Percentiles rank a stretch among this genome's conserved stretches.
These are phyloP conservation scores for Sporothrix phasma DNA, from an alignment of 2,329 filamentous ascomycete genomes.

Conservation along the genomic window DNA sequence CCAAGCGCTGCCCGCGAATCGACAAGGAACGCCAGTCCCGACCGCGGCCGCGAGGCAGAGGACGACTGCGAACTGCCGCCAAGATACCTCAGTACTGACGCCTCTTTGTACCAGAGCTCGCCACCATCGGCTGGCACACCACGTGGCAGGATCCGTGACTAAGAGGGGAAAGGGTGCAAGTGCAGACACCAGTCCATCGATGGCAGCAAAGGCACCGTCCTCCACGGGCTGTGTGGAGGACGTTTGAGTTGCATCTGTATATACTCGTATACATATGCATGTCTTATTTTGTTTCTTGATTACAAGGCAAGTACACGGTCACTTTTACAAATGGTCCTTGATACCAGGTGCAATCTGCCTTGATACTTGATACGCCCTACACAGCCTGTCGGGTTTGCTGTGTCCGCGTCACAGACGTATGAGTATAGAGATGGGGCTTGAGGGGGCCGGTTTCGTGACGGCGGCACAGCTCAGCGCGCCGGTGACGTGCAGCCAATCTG, in stretches of 20 bases:
- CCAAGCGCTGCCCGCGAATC: background rate
- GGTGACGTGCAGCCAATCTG: conserved; percentile 15
- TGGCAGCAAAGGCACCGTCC: too few species aligned
- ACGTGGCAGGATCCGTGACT: background rate
- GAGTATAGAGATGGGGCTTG: conserved; percentile 13
- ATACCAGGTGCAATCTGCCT: conserved; percentile 31
- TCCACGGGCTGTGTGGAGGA: too few species aligned
- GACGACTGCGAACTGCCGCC: background rate
- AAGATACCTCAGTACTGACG: background rate
- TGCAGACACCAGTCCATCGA: too few species aligned
- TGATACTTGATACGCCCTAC: conserved; percentile 30
- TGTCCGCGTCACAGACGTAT: conserved; percentile 19
- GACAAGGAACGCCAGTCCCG: background rate
- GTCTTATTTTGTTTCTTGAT: too few species aligned
- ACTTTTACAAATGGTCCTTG: too few species aligned
- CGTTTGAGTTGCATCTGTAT: too few species aligned
- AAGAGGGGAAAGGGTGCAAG: background rate
- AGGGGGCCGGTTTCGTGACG: conserved; percentile 10
- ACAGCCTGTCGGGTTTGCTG: conserved; percentile 27
- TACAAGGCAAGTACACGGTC: too few species aligned
- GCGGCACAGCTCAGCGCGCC: conserved; percentile 11
- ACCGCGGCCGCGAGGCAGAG: background rate
- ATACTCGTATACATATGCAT: too few species aligned
- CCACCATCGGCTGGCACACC: background rate
- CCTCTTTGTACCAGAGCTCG: conserved; percentile 1